Evolutionary conservation across 495 filamentous ascomycete species (phyloP).

Genomic region (Hyaloscypha bicolor): DNA sequence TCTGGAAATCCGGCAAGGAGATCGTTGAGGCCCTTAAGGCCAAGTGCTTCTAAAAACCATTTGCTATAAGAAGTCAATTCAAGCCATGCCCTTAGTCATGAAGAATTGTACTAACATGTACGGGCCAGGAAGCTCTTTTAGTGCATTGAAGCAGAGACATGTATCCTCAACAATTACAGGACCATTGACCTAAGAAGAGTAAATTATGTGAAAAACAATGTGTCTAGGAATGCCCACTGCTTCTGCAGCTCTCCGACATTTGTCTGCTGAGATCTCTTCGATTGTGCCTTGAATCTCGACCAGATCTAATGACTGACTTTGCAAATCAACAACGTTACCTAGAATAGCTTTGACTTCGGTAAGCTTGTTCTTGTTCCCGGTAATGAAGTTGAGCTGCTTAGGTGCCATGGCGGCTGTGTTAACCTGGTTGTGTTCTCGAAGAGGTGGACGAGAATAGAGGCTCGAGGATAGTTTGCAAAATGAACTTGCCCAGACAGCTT

Average conservation of each 20-base stretch:
- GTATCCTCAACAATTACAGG: constrained; percentile 97
- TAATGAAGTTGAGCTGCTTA: constrained; percentile 83
- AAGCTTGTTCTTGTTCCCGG: constrained; percentile 93
- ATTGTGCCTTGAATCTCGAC: constrained; percentile 90
- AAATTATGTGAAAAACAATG: background rate
- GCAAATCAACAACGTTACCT: constrained; percentile 68
- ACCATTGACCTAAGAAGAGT: constrained; percentile 64
- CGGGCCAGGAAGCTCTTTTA: constrained; percentile 89
- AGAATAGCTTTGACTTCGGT: constrained; percentile 85
- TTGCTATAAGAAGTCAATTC: constrained; percentile 58
- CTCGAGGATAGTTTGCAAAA: background rate
- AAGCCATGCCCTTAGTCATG: background rate
- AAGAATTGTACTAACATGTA: constrained; percentile 72
- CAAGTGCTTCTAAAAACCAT: constrained; percentile 84
- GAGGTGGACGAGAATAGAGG: background rate
- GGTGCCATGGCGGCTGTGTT: constrained; percentile 29
- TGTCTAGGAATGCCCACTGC: constrained; percentile 54
- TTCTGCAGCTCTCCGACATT: constrained; percentile 78
- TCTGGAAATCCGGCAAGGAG: constrained; percentile 88
- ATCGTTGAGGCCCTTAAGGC: constrained; percentile 84
- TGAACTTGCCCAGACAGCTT: background rate
- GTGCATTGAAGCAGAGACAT: constrained; percentile 85
- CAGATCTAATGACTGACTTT: constrained; percentile 74
- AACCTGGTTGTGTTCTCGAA: background rate
- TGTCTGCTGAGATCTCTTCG: constrained; percentile 87